phyloP scores from a whole-genome alignment of 2,329 filamentous ascomycete genomes.

The Hypoxylon sp. region DNA sequence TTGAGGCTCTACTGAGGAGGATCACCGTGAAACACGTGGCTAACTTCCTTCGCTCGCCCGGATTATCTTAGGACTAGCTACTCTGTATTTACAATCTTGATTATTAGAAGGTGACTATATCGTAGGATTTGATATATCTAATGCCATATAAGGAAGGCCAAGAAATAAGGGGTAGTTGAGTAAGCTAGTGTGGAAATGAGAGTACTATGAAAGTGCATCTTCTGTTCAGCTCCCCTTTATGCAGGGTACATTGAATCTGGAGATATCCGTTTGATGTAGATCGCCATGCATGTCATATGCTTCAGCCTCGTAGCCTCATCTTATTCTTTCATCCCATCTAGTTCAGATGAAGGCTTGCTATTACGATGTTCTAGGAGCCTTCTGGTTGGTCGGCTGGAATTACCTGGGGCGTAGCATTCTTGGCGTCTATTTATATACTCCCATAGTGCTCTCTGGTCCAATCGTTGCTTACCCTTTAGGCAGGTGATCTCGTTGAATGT shows the following conservation, averaged over 20 bases:
- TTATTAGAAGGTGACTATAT: neutral
- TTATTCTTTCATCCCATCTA: neutral
- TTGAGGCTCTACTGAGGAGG: slow-evolving; percentile 14
- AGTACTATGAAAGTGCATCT: slow-evolving; percentile 1
- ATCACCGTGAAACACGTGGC: slow-evolving; percentile 16
- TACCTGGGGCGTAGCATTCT: slow-evolving; percentile 2
- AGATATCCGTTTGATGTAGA: neutral
- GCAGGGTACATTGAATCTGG: neutral
- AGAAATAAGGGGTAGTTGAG: slow-evolving; percentile 1
- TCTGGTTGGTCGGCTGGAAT: slow-evolving; percentile 4
- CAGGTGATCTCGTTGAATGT: slow-evolving; percentile 11
- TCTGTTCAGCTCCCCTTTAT: slow-evolving; percentile 6
- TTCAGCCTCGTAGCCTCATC: slow-evolving; percentile 26
- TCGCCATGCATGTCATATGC: neutral
- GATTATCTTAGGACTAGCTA: neutral
- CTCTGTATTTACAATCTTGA: neutral
- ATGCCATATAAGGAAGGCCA: slow-evolving; percentile 10
- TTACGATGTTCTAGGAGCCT: neutral
- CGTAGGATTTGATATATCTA: neutral
- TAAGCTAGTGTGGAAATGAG: slow-evolving; percentile 19
- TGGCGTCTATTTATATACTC: slow-evolving; percentile 7
- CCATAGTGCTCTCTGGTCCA: neutral
- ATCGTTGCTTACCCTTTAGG: slow-evolving; percentile 14
- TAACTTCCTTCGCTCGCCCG: neutral
- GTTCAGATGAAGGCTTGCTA: neutral